Conservation (phyloP, 371 early-diverging fungal species). For the Mortierella sp. region DNA sequence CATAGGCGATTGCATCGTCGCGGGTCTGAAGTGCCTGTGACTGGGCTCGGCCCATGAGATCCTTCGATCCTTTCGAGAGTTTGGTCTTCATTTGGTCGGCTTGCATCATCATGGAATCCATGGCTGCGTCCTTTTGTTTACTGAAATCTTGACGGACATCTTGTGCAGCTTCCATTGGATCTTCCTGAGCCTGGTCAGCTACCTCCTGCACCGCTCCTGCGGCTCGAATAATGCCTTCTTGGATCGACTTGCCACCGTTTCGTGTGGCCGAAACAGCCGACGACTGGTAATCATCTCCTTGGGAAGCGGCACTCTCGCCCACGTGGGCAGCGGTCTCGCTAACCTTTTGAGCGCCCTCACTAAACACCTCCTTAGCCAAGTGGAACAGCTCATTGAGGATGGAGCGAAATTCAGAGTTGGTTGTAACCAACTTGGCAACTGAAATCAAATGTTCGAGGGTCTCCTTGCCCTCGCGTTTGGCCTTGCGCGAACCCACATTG, state of each 20-base stretch:
- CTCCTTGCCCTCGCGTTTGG: constrained; percentile 34
- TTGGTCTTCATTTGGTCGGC: constrained; percentile 14
- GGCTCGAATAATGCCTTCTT: constrained; percentile 21
- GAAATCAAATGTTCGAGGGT: constrained; percentile 51
- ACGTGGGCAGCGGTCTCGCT: constrained; percentile 40
- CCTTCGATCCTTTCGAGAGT: constrained; percentile 8
- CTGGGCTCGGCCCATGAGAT: constrained; percentile 20
- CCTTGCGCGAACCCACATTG: constrained; percentile 19
- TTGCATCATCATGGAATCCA: constrained; percentile 14
- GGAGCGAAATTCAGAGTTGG: constrained; percentile 63
- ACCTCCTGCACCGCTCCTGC: constrained; percentile 10
- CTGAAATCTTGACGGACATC: constrained; percentile 7
- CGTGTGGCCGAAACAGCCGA: background rate
- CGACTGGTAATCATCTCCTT: background rate
- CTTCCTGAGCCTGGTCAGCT: constrained; percentile 12
- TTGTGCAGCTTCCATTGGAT: constrained; percentile 8
- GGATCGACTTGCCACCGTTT: constrained; percentile 5
- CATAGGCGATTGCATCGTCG: constrained; percentile 23
- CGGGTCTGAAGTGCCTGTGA: constrained; percentile 3
- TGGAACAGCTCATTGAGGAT: constrained; percentile 60
- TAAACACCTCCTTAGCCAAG: constrained; percentile 61
- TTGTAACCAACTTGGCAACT: constrained; percentile 59
- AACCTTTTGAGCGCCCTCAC: constrained; percentile 52
- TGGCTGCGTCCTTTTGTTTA: background rate
- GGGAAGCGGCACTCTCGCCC: background rate